Evolutionary conservation across 2,329 filamentous ascomycete genomes (phyloP).

Genomic region (Penicillium rolfsii): DNA sequence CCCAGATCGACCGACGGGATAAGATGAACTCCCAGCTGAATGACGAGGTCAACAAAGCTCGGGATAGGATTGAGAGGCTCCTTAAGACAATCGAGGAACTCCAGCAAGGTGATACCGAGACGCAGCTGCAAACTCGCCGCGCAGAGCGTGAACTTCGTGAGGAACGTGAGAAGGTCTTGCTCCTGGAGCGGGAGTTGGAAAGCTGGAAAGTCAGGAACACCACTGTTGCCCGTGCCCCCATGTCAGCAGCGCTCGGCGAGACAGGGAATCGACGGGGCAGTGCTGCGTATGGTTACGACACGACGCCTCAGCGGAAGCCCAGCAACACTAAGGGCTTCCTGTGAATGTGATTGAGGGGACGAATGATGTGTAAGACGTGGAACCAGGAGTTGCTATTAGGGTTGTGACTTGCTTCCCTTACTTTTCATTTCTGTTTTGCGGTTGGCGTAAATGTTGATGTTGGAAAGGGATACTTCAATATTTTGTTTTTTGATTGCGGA

Average conservation of each 20-base stretch:
- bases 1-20: constrained; percentile 89
- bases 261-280: constrained; percentile 45
- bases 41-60: constrained; percentile 81
- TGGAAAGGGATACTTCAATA: constrained; percentile 15
- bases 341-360: constrained; percentile 42
- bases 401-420: constrained; percentile 6
- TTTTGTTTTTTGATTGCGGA: constrained; percentile 11
- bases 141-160: constrained; percentile 89
- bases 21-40: constrained; percentile 79
- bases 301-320: constrained; percentile 65
- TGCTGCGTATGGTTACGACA: constrained; percentile 50
- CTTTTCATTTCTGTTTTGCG: constrained; percentile 3
- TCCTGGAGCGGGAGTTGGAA: constrained; percentile 86
- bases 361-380: constrained; percentile 24
- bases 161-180: constrained; percentile 77
- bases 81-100: constrained; percentile 92
- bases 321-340: constrained; percentile 81
- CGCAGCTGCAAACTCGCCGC: constrained; percentile 78
- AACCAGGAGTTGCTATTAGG: constrained; percentile 22
- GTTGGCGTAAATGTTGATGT: constrained; percentile 23
- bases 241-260: constrained; percentile 43
- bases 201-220: constrained; percentile 69
- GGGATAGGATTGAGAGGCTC: constrained; percentile 88
- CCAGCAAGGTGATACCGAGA: constrained; percentile 80
- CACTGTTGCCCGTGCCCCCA: constrained; percentile 34